These are phyloP conservation scores for Endocladia muricata DNA, from an alignment of 31 red algal genomes.

Conservation along the genomic window DNA sequence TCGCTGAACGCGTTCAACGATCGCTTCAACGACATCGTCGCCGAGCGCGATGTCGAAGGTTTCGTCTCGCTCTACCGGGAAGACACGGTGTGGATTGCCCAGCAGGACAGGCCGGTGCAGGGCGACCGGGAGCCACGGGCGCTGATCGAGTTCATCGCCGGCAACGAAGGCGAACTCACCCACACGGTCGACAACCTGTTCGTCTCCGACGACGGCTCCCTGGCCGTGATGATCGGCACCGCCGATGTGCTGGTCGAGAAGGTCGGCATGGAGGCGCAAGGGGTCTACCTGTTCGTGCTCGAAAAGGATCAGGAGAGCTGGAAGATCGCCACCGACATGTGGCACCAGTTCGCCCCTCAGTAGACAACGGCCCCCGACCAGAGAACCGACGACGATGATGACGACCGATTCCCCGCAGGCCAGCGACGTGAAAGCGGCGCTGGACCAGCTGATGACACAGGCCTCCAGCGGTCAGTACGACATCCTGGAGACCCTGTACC, in stretches of 20 bases:
- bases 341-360: too few relatives aligned
- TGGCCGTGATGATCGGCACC: not conserved
- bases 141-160: not conserved
- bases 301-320: not conserved
- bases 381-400: too few relatives aligned
- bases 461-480: too few relatives aligned
- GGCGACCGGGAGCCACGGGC: not conserved
- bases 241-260: not conserved
- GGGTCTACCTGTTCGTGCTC: not conserved
- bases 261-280: not conserved
- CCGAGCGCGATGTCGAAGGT: not conserved
- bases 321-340: conserved; percentile 1
- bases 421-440: too few relatives aligned
- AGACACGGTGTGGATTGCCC: not conserved
- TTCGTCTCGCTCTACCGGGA: not conserved
- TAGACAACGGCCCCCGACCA: too few relatives aligned
- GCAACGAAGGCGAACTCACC: not conserved
- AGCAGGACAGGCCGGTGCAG: not conserved
- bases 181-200: not conserved
- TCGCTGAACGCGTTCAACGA: not conserved
- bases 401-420: too few relatives aligned
- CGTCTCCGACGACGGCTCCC: not conserved
- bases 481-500: too few relatives aligned
- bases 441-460: too few relatives aligned
- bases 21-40: not conserved